phyloP scores from a whole-genome alignment of 1,284 basidiomycete species.

The Porphyrellus sp. region DNA sequence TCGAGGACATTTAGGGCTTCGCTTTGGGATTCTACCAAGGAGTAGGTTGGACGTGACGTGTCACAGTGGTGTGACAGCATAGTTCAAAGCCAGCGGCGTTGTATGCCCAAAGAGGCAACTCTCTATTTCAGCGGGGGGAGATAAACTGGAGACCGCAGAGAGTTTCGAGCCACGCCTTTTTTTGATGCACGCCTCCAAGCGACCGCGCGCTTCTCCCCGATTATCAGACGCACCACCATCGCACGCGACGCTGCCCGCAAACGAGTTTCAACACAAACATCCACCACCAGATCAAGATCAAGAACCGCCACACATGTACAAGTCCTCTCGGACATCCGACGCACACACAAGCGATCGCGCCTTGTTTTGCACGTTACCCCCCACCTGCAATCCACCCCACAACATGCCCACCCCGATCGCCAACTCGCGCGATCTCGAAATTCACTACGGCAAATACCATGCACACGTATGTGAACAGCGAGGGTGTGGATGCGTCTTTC shows the following conservation, averaged over 20 bases:
- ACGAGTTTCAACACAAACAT: background rate
- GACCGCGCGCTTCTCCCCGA: slow-evolving; percentile 26
- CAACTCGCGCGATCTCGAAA: slow-evolving; percentile 65
- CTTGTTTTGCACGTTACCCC: slow-evolving; percentile 73
- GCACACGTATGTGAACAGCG: slow-evolving; percentile 73
- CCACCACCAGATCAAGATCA: slow-evolving; percentile 14
- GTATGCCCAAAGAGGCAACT: slow-evolving; percentile 2
- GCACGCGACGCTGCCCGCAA: slow-evolving; percentile 2
- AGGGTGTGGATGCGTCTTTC: slow-evolving; percentile 80
- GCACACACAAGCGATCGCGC: slow-evolving; percentile 28
- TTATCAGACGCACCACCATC: slow-evolving; percentile 25
- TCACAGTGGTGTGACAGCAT: slow-evolving; percentile 22
- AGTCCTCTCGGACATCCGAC: slow-evolving; percentile 25
- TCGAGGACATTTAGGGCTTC: slow-evolving; percentile 48
- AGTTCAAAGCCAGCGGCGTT: slow-evolving; percentile 25
- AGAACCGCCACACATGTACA: slow-evolving; percentile 24
- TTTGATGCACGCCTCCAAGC: slow-evolving; percentile 28
- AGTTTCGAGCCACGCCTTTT: background rate
- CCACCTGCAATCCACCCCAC: slow-evolving; percentile 70
- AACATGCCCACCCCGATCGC: slow-evolving; percentile 54
- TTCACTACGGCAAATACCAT: slow-evolving; percentile 81
- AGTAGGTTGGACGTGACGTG: slow-evolving; percentile 14
- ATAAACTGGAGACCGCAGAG: background rate
- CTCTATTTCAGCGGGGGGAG: background rate
- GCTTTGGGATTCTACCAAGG: background rate